Evolutionary conservation across 176 grass and related monocot genomes (phyloP), one percentile per base, ranked within the genome.

Genomic region (Lolium rigidum): DNA sequence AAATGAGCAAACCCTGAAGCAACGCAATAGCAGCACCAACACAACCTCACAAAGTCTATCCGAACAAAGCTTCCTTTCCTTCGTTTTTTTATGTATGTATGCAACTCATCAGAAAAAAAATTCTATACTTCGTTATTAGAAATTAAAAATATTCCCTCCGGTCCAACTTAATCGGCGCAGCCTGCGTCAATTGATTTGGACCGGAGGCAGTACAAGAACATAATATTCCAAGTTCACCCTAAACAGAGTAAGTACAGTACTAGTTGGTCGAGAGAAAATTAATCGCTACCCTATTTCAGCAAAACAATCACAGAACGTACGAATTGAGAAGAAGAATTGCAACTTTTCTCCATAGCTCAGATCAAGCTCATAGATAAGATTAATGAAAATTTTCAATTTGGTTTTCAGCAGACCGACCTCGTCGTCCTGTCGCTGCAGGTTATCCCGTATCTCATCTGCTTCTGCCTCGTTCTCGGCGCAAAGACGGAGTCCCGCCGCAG

Each of bases 401-500:
- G 51, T 83, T 4, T n/a, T 71, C 1, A 64, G 48, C 7, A 69
- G 60, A 66, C 62, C 39, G 44, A 89, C 82, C 82, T 85, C 87
- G 38, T 85, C 77, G 48, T 81, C 82, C 38, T 81, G 82, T 52
- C 82, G 68, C 77, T 67, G 77, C 58, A 46, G 82, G 60, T 89
- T 85, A 77, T 85, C 82, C 68, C 82, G 58, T 76, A 67, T 66
- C 48, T 89, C 77, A 9, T 80, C 57, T 15, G 65, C 17, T 20
- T 25, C 69, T 4, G 31, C 6, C 57, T 55, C 82, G n/a, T 16
- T 54, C 20, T 72, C 44, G 7, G 41, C 38, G 8, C 22, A 0
- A 12, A 47, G 80, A 17, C 16, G 6, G 67, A 55, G 17, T 0
- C 22, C 21, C 11, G 22, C 2, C 2, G 31, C 31, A 35, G 2